A percentile compares a stretch with the other conserved stretches of the same genome.
Conservation (phyloP, 371 early-diverging fungal genomes). For the Actinomortierella wolfii region DNA sequence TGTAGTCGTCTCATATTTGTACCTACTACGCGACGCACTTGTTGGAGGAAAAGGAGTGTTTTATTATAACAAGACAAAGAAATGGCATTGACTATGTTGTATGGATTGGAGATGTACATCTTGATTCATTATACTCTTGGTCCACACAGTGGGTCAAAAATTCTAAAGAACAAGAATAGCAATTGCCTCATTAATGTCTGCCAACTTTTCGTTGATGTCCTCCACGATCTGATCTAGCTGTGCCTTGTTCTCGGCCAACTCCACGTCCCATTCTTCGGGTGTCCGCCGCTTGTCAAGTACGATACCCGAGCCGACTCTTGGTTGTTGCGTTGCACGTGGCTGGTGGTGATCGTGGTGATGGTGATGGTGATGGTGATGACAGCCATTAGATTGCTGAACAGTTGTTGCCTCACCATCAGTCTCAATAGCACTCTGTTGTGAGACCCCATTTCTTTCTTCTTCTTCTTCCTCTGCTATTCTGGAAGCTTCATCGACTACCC, state of each 20-base stretch:
- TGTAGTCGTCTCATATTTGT: too few species aligned
- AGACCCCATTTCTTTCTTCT: neutral
- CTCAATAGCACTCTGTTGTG: neutral
- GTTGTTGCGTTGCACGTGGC: neutral
- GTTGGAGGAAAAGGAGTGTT: too few species aligned
- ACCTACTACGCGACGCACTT: too few species aligned
- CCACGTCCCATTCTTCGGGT: slow-evolving; percentile 26
- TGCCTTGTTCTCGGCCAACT: slow-evolving; percentile 25
- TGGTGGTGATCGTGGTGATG: neutral
- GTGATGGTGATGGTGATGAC: too few species aligned
- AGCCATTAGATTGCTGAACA: too few species aligned
- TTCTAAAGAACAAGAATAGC: slow-evolving; percentile 24
- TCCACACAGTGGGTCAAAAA: too few species aligned
- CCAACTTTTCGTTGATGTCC: slow-evolving; percentile 40
- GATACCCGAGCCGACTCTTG: too few species aligned
- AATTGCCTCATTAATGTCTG: slow-evolving; percentile 39
- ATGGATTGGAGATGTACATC: too few species aligned
- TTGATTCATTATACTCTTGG: too few species aligned
- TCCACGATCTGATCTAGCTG: slow-evolving; percentile 26
- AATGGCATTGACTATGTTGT: too few species aligned
- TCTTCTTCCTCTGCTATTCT: slow-evolving; percentile 5
- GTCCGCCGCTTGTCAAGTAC: slow-evolving; percentile 21
- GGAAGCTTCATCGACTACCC: slow-evolving; percentile 14
- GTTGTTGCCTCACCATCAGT: slow-evolving; percentile 1
- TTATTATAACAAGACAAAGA: too few species aligned